Evolutionary conservation across 2,329 filamentous ascomycete species (phyloP).

Genomic region (Fusarium caatingaense): DNA sequence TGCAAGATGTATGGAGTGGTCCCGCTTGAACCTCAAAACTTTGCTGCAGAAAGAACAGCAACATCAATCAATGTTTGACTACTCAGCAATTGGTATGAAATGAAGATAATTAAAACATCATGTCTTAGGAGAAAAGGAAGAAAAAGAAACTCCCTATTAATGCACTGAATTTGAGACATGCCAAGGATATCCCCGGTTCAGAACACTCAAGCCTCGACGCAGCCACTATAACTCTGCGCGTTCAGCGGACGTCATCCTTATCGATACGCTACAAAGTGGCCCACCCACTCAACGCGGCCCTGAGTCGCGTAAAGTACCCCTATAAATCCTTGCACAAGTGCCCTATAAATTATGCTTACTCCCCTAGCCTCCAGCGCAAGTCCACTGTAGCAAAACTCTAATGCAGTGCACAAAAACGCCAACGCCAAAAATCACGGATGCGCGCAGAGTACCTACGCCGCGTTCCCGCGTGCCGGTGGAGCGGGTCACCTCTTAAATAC

Average conservation of each 20-base stretch:
- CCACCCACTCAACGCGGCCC: conserved; percentile 35
- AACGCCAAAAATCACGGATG: conserved; percentile 35
- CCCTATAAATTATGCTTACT: not conserved
- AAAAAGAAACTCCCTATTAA: not conserved
- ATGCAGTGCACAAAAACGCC: conserved; percentile 23
- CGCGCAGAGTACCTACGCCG: conserved; percentile 17
- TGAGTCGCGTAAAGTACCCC: conserved; percentile 34
- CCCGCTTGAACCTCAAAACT: not conserved
- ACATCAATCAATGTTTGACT: not conserved
- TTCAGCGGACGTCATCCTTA: conserved; percentile 33
- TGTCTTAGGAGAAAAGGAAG: not conserved
- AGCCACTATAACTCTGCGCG: conserved; percentile 35
- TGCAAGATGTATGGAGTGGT: not conserved
- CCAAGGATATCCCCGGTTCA: conserved; percentile 28
- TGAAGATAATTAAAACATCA: not conserved
- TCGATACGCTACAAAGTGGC: conserved; percentile 19
- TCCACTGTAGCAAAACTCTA: conserved; percentile 11
- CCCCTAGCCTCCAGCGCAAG: conserved; percentile 10
- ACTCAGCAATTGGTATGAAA: not conserved
- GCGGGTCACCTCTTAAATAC: conserved; percentile 39
- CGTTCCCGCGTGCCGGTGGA: conserved; percentile 31
- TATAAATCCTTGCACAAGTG: conserved; percentile 6
- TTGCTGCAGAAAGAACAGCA: not conserved
- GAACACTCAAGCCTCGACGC: conserved; percentile 12
- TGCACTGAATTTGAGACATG: conserved; percentile 6